Conservation (phyloP, 441 rosid genomes). For the Gossypium schwendimanii region DNA sequence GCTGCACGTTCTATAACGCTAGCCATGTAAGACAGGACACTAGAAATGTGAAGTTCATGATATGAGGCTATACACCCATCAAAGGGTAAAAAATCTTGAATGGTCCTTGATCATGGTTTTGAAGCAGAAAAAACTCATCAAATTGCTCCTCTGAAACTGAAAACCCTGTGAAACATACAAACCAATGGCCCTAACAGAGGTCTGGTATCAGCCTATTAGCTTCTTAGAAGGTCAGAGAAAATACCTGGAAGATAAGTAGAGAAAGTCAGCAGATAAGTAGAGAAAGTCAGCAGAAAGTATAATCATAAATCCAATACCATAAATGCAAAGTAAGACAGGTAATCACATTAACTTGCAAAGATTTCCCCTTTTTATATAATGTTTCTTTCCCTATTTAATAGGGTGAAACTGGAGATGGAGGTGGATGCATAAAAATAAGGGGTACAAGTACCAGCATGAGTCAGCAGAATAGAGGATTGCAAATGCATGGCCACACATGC, state of each 20-base stretch:
- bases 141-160: slow-evolving; percentile 34
- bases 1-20: slow-evolving; percentile 11
- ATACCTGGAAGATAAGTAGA: slow-evolving; percentile 88
- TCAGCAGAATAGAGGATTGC: not conserved
- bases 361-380: not conserved
- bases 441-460: not conserved
- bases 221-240: slow-evolving; percentile 95
- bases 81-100: slow-evolving; percentile 14
- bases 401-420: not conserved
- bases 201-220: slow-evolving; percentile 87
- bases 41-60: not conserved
- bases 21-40: slow-evolving; percentile 5
- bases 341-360: slow-evolving; percentile 10
- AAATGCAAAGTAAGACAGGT: slow-evolving; percentile 3
- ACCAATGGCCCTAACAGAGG: slow-evolving; percentile 85
- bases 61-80: slow-evolving; percentile 11
- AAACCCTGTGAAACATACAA: slow-evolving; percentile 90
- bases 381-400: not conserved
- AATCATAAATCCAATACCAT: slow-evolving; percentile 1
- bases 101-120: slow-evolving; percentile 25
- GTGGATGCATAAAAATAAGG: not conserved
- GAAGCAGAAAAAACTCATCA: slow-evolving; percentile 27
- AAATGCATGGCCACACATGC: not conserved
- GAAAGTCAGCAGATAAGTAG: slow-evolving; percentile 65
- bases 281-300: too few relatives aligned